Evolutionary conservation across 768 basidiomycete species (phyloP), one percentile per base, ranked within the genome.

Genomic region (Coprinellus micaceus): DNA sequence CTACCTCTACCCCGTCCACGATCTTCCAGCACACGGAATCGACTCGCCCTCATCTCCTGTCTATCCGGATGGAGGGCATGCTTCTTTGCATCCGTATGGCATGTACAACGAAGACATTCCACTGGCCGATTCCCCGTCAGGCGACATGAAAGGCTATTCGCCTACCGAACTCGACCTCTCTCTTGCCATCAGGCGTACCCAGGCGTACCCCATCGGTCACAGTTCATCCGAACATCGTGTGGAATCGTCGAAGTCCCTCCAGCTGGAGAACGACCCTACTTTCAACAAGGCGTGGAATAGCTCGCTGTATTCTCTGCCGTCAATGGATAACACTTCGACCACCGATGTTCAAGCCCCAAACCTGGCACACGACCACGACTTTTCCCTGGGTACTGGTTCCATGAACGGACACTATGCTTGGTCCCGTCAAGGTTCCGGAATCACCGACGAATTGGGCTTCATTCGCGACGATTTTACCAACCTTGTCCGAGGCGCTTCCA

Each of bases 201-300:
- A 30, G 12, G 9, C 28, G 6, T 56, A 48, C 41, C 7, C 28
- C 37, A 37, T 56, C 37, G 54, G 54, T 11, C 43, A 44, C 33
- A 11, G 15, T 11, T 25, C 36, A 24, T 21, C 53, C 29, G 53
- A 54, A 15, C 28, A 45, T 45, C 43, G 12, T 47, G 13, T 30
- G 22, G 47, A 30, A 63, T 69, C 64, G 21, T 65, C 62, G 62
- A 64, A 54, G 48, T 63, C 64, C 17, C 64, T 66, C 51, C 64
- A 66, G 54, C 77, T 79, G 4, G 82, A 84, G 26, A 77, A 69
- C 57, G 82, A 84, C 63, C 68, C 75, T 1, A 77, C 47, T 2
- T 49, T 49, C 4, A 49, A 49, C 47, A 25, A 82, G 58, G 84
- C 83, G 80, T 77, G 77, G 43, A 58, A 60, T 56, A 53, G 61